These are phyloP conservation scores for Zygoascus sp. DNA, from an alignment of 1,139 yeast species.

Conservation along the genomic window DNA sequence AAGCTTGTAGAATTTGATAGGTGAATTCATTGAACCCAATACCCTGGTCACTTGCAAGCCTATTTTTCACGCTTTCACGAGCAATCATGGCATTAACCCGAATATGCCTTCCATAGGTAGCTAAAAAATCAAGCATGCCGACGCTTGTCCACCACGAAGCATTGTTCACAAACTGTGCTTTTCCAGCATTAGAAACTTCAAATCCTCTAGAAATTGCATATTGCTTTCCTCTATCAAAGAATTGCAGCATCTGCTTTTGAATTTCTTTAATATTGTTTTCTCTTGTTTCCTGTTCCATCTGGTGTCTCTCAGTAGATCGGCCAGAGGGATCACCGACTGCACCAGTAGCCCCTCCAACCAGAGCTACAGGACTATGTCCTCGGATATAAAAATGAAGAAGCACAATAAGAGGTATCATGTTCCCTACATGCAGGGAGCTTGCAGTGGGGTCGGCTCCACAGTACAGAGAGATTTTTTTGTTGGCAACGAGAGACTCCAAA, in stretches of 20 bases:
- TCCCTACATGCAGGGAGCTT: constrained; percentile 81
- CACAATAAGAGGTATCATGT: constrained; percentile 79
- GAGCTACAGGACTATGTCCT: constrained; percentile 76
- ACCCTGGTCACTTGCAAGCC: constrained; percentile 67
- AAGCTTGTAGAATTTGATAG: constrained; percentile 89
- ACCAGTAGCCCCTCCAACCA: constrained; percentile 98
- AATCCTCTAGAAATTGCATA: constrained; percentile 56
- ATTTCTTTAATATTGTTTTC: constrained; percentile 57
- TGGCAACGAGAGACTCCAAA: constrained; percentile 40
- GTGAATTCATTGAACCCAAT: constrained; percentile 92
- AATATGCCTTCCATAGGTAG: constrained; percentile 71
- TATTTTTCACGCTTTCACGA: constrained; percentile 76
- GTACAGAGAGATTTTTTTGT: constrained; percentile 54
- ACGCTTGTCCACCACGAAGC: constrained; percentile 82
- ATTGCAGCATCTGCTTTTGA: constrained; percentile 53
- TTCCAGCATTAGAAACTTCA: constrained; percentile 26
- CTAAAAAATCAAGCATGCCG: constrained; percentile 69
- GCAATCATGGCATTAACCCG: constrained; percentile 84
- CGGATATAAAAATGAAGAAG: constrained; percentile 75
- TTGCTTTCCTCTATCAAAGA: constrained; percentile 58
- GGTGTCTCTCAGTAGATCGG: constrained; percentile 65
- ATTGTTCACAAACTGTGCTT: constrained; percentile 55
- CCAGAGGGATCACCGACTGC: constrained; percentile 98
- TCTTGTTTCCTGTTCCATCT: constrained; percentile 50
- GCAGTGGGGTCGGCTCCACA: constrained; percentile 99